Evolutionary conservation across 2,329 filamentous ascomycete genomes (phyloP).

Genomic region (Lachnellula occidentalis): DNA sequence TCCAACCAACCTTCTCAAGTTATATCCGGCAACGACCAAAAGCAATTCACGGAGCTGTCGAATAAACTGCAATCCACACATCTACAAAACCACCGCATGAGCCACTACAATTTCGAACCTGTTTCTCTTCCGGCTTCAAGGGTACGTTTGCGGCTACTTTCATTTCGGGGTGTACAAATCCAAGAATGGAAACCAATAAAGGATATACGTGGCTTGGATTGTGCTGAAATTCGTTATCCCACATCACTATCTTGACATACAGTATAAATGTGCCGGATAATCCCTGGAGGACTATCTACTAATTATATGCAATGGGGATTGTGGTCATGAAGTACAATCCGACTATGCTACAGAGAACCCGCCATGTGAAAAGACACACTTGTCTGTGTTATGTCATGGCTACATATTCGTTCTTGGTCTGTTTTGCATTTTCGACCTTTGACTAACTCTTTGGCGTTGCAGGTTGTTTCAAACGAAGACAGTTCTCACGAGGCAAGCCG

Average conservation of each 20-base stretch:
- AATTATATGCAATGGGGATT: constrained; percentile 12
- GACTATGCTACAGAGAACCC: too few species aligned
- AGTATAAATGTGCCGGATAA: constrained; percentile 4
- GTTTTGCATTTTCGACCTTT: constrained; percentile 1
- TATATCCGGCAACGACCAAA: constrained; percentile 16
- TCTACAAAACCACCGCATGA: constrained; percentile 77
- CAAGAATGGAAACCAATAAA: background rate
- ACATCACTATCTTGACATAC: background rate
- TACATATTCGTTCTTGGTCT: constrained; percentile 14
- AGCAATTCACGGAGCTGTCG: constrained; percentile 44
- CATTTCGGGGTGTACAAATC: background rate
- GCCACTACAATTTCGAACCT: constrained; percentile 84
- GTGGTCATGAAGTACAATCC: background rate
- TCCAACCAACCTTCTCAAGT: constrained; percentile 18
- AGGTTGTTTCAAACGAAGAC: constrained; percentile 58
- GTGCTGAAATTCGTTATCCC: background rate
- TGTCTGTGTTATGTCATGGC: constrained; percentile 10
- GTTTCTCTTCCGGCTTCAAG: constrained; percentile 81
- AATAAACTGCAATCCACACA: constrained; percentile 66
- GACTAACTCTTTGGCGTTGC: constrained; percentile 18
- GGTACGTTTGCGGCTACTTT: constrained; percentile 49
- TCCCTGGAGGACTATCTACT: constrained; percentile 4
- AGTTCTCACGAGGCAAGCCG: constrained; percentile 54
- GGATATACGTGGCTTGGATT: background rate
- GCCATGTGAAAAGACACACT: constrained; percentile 10